Base-by-base conservation (phyloP, 345 rosid genomes). In the Eucalyptus marginata region DNA sequence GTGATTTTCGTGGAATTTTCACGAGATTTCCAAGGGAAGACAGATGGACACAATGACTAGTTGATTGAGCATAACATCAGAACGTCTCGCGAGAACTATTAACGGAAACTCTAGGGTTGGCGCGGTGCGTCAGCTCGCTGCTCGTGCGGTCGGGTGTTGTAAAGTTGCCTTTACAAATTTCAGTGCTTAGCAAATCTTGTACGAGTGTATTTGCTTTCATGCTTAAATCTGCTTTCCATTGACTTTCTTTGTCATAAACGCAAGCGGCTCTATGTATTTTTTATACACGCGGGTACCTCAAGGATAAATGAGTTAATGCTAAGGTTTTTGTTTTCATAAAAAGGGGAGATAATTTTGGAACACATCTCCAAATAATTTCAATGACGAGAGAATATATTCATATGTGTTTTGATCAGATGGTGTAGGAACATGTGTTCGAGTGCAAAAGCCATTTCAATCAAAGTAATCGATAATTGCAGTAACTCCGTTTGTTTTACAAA, bases 401-500 rank as follows among this genome's bases (percentile, higher is more conserved):
- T 24, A 56, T 56, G 24, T 52, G 56, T 52, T 7, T 52, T 52
- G 56, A 17, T 52, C 2, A 51, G 8, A 51, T 17, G 56, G 56
- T 52, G 56, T 18, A 2, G 4, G 56, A 52, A 52, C 56, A 52
- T 52, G 62, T 24, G 62, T 10, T 56, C 27, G 3, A 24, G 13
- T 0, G 6, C 25, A 56, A 25, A 22, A 56, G 27, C 5, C 5
- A 25, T 56, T 56, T 56, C 0, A 10, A 1, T 24, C 10, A 1
- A 56, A 56, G 62, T 22, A 54, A 54, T 0, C 1, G 2, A 10
- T 54, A 54, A 2, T 54, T 0, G 1, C 0, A 3, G 27, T 20
- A 0, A 4, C 27, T 56, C 1, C 13, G 0, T 24, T 24, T 56
- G 2, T 20, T 54, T 54, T 0, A 2, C 2, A 36, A 54, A 1